Evolutionary conservation across 768 basidiomycete genomes (phyloP).

Genomic region (Boletus vermiculosoides): DNA sequence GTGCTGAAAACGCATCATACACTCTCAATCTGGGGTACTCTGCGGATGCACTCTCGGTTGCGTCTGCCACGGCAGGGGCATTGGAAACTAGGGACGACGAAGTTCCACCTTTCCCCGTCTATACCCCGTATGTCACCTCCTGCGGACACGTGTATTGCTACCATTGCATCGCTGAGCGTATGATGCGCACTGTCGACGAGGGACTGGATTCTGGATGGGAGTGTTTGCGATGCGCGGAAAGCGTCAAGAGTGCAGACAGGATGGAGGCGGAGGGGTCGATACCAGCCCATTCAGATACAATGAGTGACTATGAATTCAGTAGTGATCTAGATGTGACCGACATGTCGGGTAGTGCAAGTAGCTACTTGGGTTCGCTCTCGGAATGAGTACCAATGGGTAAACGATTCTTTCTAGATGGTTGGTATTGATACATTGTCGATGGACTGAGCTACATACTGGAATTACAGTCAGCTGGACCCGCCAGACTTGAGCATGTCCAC

Average conservation of each 20-base stretch:
- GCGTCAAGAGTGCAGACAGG: constrained; percentile 64
- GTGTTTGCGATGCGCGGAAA: constrained; percentile 76
- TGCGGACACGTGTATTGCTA: constrained; percentile 93
- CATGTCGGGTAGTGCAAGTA: constrained; percentile 50
- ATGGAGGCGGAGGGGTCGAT: constrained; percentile 33
- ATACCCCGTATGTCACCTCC: constrained; percentile 79
- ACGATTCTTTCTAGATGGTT: background rate
- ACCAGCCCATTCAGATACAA: constrained; percentile 27
- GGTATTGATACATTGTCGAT: constrained; percentile 11
- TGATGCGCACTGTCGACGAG: constrained; percentile 72
- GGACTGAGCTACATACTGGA: background rate
- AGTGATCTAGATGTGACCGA: constrained; percentile 46
- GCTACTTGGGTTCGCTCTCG: constrained; percentile 37
- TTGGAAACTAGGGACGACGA: constrained; percentile 24
- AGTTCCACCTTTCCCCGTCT: constrained; percentile 63
- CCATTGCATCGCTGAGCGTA: constrained; percentile 82
- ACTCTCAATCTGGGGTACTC: constrained; percentile 56
- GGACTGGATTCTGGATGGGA: constrained; percentile 62
- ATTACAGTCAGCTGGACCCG: constrained; percentile 9
- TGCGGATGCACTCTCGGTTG: constrained; percentile 43
- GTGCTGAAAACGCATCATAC: constrained; percentile 71
- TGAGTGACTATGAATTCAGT: constrained; percentile 62
- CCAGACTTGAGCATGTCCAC: constrained; percentile 38
- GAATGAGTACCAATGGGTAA: constrained; percentile 16
- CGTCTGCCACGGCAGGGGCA: constrained; percentile 19